Evolutionary conservation across 257 asterid genomes (phyloP).

Genomic region (Paraleonurus japonicus): DNA sequence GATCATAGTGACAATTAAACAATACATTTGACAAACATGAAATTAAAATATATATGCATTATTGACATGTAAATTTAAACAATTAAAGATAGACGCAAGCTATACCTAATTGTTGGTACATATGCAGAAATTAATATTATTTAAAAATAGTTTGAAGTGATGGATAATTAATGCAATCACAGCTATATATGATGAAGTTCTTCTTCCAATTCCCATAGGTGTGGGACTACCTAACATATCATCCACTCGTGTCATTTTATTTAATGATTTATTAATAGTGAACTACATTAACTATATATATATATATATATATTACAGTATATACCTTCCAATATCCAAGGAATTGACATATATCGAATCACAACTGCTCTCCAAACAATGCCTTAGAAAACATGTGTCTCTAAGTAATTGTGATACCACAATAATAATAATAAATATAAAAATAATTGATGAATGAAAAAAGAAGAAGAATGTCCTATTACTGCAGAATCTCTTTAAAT

Average conservation of each 20-base stretch:
- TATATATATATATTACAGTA: not conserved
- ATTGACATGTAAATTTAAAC: not conserved
- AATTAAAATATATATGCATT: not conserved
- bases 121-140: not conserved
- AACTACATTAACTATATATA: not conserved
- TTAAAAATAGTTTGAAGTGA: not conserved
- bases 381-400: not conserved
- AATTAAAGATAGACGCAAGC: constrained; percentile 8
- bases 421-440: too few relatives aligned
- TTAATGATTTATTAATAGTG: not conserved
- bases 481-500: too few relatives aligned
- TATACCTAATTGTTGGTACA: constrained; percentile 5
- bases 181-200: constrained; percentile 6
- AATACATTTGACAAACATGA: not conserved
- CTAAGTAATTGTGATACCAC: not conserved
- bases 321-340: constrained; percentile 1
- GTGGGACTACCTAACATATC: constrained; percentile 27
- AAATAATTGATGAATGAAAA: too few relatives aligned
- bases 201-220: constrained; percentile 4
- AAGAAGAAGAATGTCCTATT: too few relatives aligned
- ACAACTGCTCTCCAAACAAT: not conserved
- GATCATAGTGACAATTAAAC: not conserved
- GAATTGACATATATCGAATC: not conserved
- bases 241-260: constrained; percentile 26
- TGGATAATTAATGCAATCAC: constrained; percentile 17